Conservation (phyloP, 306 rosid genomes). For the Vachellia collinsii region DNA sequence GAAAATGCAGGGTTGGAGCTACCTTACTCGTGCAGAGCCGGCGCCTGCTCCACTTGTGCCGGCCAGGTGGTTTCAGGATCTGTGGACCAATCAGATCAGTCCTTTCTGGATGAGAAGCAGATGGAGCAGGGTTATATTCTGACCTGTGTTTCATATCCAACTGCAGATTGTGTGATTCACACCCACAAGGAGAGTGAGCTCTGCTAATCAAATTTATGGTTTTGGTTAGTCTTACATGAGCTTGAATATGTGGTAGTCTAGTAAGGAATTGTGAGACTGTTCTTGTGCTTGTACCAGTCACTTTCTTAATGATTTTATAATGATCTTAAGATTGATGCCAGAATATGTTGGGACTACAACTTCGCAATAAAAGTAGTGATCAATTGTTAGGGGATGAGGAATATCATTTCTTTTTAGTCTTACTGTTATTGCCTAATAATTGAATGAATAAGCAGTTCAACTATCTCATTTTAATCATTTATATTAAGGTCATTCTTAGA, state of each 20-base stretch:
- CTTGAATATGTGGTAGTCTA: constrained; percentile 14
- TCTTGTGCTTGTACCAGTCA: constrained; percentile 12
- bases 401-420: not conserved
- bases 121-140: constrained; percentile 59
- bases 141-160: constrained; percentile 66
- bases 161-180: constrained; percentile 61
- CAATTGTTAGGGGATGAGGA: not conserved
- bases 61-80: constrained; percentile 53
- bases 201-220: constrained; percentile 27
- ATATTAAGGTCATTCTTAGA: not conserved
- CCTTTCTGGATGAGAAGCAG: constrained; percentile 66
- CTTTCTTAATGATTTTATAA: constrained; percentile 5
- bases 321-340: not conserved
- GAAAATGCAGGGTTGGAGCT: constrained; percentile 76
- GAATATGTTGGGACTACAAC: not conserved
- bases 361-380: not conserved
- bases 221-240: constrained; percentile 15
- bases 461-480: not conserved
- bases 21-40: constrained; percentile 82
- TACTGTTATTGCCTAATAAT: not conserved
- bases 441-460: not conserved
- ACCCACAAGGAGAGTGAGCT: constrained; percentile 71
- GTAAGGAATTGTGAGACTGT: constrained; percentile 25
- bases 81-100: constrained; percentile 69
- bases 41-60: constrained; percentile 84